Evolutionary conservation across 1,284 basidiomycete species (phyloP).

Genomic region (Cryptococcus sp.): DNA sequence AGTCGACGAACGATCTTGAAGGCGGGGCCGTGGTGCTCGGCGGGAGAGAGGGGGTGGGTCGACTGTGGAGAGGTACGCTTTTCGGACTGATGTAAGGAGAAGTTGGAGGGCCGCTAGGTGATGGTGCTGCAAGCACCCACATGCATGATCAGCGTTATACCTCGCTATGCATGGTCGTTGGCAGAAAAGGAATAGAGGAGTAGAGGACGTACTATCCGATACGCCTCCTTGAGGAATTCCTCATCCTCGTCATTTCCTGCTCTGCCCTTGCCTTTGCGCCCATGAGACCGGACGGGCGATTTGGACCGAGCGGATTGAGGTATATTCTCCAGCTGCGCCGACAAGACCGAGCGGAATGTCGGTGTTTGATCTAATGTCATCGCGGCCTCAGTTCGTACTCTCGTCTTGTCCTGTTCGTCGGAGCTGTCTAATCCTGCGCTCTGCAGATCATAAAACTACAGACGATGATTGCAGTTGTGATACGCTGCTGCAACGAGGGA

Average conservation of each 20-base stretch:
- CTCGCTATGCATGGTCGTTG: not conserved
- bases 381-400: too few species aligned
- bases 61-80: slow-evolving; percentile 49
- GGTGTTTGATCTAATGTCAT: slow-evolving; percentile 18
- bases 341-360: slow-evolving; percentile 18
- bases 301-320: slow-evolving; percentile 18
- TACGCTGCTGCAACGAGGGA: too few species aligned
- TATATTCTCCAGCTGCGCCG: slow-evolving; percentile 14
- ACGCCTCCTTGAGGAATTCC: slow-evolving; percentile 52
- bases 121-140: slow-evolving; percentile 30
- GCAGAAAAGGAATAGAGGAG: not conserved
- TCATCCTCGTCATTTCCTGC: slow-evolving; percentile 27
- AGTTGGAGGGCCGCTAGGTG: slow-evolving; percentile 43
- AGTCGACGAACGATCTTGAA: not conserved
- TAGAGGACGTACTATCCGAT: slow-evolving; percentile 45
- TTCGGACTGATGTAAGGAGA: slow-evolving; percentile 45
- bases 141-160: too few species aligned
- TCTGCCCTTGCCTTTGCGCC: slow-evolving; percentile 23
- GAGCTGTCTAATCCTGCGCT: too few species aligned
- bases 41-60: slow-evolving; percentile 38
- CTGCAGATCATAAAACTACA: too few species aligned
- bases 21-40: slow-evolving; percentile 7
- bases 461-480: too few species aligned
- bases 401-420: too few species aligned
- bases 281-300: slow-evolving; percentile 13